Evolutionary conservation across 208 protist genomes (phyloP), one percentile per base, ranked within the genome.

Genomic region (Wallacemonas sp.): DNA sequence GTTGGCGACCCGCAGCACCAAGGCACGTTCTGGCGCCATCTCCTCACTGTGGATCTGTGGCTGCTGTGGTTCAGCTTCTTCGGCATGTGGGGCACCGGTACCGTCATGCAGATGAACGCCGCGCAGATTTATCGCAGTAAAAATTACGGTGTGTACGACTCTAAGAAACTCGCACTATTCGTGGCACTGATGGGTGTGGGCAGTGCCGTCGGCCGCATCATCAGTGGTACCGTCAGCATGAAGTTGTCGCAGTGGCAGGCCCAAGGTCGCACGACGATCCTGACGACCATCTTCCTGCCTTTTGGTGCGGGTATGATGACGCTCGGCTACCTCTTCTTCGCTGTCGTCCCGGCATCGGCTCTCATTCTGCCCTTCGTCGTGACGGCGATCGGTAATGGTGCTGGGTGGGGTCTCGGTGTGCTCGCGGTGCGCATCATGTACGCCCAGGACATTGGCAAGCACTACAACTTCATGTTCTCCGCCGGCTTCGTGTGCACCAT

Each of bases 391-490:
- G 84, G 84, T 25, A 89, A 71, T 14, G 87, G 87, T 20, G 59
- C 82, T 50, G 77, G 76, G 25, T 91, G 84, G 84, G 84, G 75
- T 62, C 49, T 85, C 20, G 82, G 80, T 23, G 65, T 83, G 3
- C 67, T 94, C 2, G 48, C 71, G 14, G 46, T 86, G 38, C 81
- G 84, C 23, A 82, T 88, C 42, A 76, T 90, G 57, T 94, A 85
- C 71, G 76, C 87, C 0, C 45, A 78, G 14, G 87, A 94, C 57
- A 70, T 91, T 44, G 87, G 84, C 38, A 94, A 94, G 67, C 84
- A 91, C 74, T 94, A 94, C 76, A 94, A 91, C 67, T 91, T 89
- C 55, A 85, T 82, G 70, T 94, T 81, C 61, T 76, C 74, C 2
- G 83, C 80, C 11, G 84, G 77, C 57, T 77, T 91, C 42, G 72